Percentiles rank a stretch among this genome's conserved stretches.
Evolutionary conservation across 805 yeast species (phyloP).

Genomic region (Hanseniaspora pseudoguilliermondii): DNA sequence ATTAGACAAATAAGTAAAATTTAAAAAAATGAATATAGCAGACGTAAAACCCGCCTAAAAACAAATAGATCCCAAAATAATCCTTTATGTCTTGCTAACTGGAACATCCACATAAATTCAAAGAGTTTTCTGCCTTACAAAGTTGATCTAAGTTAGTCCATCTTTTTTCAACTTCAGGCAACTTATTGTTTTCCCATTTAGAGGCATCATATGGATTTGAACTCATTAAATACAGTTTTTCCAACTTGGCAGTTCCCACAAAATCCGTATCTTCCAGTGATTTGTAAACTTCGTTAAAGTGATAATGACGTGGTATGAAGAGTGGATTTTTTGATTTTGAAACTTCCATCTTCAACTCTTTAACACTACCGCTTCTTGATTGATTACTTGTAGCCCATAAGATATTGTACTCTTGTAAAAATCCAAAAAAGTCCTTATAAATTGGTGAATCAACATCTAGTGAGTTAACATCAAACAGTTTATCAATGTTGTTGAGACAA

Average conservation of each 20-base stretch:
- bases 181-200: constrained; percentile 53
- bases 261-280: constrained; percentile 27
- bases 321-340: constrained; percentile 53
- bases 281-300: constrained; percentile 68
- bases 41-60: too few species aligned
- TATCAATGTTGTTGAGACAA: constrained; percentile 14
- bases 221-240: constrained; percentile 59
- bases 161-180: constrained; percentile 40
- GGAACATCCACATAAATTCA: constrained; percentile 69
- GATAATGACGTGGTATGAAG: constrained; percentile 76
- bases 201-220: constrained; percentile 55
- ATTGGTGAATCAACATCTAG: constrained; percentile 27
- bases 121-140: constrained; percentile 39
- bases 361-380: constrained; percentile 28
- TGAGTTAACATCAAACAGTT: constrained; percentile 21
- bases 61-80: not conserved
- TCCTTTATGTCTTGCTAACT: constrained; percentile 18
- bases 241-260: constrained; percentile 31
- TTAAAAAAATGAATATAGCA: too few species aligned
- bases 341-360: constrained; percentile 30
- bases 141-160: constrained; percentile 41
- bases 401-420: constrained; percentile 29
- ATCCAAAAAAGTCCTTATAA: constrained; percentile 27
- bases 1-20: too few species aligned
- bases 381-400: constrained; percentile 44